Evolutionary conservation across 2,329 filamentous ascomycete species (phyloP).

Genomic region (Penicillium glabrum): DNA sequence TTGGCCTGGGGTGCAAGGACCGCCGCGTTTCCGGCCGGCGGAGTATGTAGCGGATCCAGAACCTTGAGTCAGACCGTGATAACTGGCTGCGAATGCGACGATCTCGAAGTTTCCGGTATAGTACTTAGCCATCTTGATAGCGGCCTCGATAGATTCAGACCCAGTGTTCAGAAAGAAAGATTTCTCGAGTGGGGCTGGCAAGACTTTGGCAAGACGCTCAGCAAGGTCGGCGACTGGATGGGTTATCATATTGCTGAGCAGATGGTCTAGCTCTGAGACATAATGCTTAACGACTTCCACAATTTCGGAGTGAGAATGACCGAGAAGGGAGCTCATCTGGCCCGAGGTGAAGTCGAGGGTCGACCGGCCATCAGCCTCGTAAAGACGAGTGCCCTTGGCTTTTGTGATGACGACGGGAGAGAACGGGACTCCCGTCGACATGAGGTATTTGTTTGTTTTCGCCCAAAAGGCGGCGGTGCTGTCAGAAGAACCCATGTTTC

Average conservation of each 20-base stretch:
- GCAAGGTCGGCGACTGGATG: constrained; percentile 58
- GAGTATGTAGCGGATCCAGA: constrained; percentile 50
- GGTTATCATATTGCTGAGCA: constrained; percentile 60
- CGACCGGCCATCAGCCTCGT: constrained; percentile 33
- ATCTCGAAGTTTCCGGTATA: constrained; percentile 67
- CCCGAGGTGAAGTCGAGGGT: constrained; percentile 62
- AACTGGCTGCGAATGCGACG: constrained; percentile 59
- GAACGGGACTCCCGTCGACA: constrained; percentile 44
- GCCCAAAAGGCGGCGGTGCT: constrained; percentile 29
- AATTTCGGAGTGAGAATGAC: constrained; percentile 60
- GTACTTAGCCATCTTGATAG: constrained; percentile 63
- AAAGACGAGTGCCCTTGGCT: constrained; percentile 49
- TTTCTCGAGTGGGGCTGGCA: constrained; percentile 49
- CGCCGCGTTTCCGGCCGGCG: constrained; percentile 19
- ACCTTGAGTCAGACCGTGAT: constrained; percentile 61
- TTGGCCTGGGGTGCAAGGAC: constrained; percentile 53
- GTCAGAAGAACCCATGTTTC: constrained; percentile 12
- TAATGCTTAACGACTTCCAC: constrained; percentile 53
- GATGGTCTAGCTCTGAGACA: constrained; percentile 56
- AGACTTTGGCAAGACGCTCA: constrained; percentile 51
- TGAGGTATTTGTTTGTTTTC: constrained; percentile 42
- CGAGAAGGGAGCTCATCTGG: constrained; percentile 61
- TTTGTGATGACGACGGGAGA: constrained; percentile 46
- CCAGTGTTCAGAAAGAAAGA: constrained; percentile 61
- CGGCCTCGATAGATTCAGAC: constrained; percentile 60